These are phyloP conservation scores for Chaetomium cochliodes DNA, from an alignment of 495 filamentous ascomycete species.

Conservation along the genomic window DNA sequence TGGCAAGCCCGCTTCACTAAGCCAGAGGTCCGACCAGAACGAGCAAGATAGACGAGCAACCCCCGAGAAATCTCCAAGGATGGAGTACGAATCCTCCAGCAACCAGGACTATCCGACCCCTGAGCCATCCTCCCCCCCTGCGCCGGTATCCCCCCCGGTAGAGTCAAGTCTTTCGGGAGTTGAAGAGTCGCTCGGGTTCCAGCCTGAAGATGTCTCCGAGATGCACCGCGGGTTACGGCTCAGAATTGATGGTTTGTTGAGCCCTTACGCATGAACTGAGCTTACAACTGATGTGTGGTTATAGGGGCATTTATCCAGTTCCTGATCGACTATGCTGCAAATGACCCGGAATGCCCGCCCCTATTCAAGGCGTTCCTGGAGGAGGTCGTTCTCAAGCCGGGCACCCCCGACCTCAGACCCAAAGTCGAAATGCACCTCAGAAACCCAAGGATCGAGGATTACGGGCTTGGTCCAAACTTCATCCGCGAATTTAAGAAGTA, in stretches of 20 bases:
- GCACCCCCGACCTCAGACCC: neutral
- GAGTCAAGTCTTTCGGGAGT: neutral
- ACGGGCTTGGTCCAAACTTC: conserved; percentile 10
- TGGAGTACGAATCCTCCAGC: neutral
- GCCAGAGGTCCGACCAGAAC: neutral
- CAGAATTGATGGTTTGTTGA: conserved; percentile 1
- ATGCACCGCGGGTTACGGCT: neutral
- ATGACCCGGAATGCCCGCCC: conserved; percentile 19
- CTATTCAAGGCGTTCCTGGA: conserved; percentile 18
- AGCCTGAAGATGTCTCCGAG: neutral
- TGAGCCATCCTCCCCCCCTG: too few relatives aligned
- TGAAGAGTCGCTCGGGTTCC: neutral
- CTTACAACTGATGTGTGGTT: neutral
- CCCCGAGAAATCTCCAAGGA: neutral
- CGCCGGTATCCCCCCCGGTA: too few relatives aligned
- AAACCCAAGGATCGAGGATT: conserved; percentile 15
- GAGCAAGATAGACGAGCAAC: neutral
- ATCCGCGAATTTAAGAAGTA: conserved; percentile 8
- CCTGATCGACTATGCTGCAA: conserved; percentile 19
- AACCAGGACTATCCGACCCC: too few relatives aligned
- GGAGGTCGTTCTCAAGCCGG: conserved; percentile 13
- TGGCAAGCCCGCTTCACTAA: neutral
- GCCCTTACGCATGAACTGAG: neutral
- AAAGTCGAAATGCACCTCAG: conserved; percentile 6
- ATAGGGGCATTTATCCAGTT: conserved; percentile 15